Percentiles rank a stretch among this genome's conserved stretches.
phyloP scores from a whole-genome alignment of 2,329 filamentous ascomycete species.

The Cercospora sojina region DNA sequence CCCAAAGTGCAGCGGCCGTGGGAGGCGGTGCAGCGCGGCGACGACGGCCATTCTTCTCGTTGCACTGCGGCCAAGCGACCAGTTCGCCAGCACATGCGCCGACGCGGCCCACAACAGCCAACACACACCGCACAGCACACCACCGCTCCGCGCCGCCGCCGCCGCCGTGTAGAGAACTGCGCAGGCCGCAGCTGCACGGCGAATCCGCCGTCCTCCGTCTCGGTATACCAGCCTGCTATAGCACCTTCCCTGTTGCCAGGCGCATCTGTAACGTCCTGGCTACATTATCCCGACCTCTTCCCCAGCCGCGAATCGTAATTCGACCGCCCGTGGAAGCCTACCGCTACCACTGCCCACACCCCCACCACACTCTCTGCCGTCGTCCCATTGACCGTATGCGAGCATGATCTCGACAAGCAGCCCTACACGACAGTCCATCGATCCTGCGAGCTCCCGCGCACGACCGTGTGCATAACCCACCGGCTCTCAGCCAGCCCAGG shows the following conservation, averaged over 20 bases:
- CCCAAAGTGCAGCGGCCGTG: not conserved
- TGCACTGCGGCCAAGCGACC: not conserved
- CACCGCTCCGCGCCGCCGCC: not conserved
- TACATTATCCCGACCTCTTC: conserved; percentile 3
- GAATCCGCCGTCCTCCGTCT: not conserved
- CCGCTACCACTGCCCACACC: not conserved
- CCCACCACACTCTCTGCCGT: not conserved
- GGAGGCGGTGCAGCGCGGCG: not conserved
- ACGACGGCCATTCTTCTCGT: not conserved
- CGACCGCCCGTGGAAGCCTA: not conserved
- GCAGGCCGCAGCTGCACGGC: conserved; percentile 10
- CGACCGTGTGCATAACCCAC: not conserved
- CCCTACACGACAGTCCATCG: conserved; percentile 4
- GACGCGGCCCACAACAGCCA: not conserved
- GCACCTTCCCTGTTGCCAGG: not conserved
- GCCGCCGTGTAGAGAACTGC: not conserved
- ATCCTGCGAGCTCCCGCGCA: not conserved
- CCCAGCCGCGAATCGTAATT: not conserved
- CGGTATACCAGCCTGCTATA: not conserved
- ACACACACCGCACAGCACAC: not conserved
- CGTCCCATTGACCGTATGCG: conserved; percentile 2
- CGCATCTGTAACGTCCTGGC: not conserved
- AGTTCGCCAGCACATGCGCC: not conserved
- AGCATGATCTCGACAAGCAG: conserved; percentile 10
- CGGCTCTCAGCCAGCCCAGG: not conserved